phyloP scores from a whole-genome alignment of 2,329 filamentous ascomycete genomes.

The Myriosclerotinia scirpicola region DNA sequence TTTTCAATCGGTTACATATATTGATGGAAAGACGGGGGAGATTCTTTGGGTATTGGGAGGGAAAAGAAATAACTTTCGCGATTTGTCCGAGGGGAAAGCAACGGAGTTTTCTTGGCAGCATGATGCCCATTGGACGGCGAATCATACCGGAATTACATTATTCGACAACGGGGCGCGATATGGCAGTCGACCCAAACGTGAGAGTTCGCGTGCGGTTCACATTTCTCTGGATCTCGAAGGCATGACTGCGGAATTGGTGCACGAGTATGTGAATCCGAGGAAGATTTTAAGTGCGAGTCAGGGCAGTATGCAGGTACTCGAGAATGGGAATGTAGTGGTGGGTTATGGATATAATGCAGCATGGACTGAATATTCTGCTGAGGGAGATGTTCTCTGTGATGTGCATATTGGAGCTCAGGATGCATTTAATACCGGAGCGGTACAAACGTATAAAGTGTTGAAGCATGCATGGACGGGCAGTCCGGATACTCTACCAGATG shows the following conservation, averaged over 20 bases:
- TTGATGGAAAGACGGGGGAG: constrained; percentile 44
- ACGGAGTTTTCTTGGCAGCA: constrained; percentile 52
- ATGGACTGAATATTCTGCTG: constrained; percentile 4
- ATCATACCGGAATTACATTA: constrained; percentile 25
- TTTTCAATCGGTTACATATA: constrained; percentile 45
- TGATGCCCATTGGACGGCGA: constrained; percentile 44
- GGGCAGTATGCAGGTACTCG: constrained; percentile 29
- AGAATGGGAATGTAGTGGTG: background rate
- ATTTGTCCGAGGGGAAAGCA: constrained; percentile 40
- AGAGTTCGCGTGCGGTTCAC: constrained; percentile 24
- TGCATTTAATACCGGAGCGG: constrained; percentile 3
- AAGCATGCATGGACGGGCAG: background rate
- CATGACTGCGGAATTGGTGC: constrained; percentile 27
- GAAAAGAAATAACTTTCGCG: constrained; percentile 45
- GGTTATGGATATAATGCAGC: constrained; percentile 14
- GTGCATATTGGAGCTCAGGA: background rate
- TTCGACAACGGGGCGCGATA: constrained; percentile 29
- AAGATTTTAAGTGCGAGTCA: constrained; percentile 30
- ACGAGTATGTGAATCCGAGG: constrained; percentile 24
- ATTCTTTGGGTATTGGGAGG: constrained; percentile 50
- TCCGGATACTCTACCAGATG: background rate
- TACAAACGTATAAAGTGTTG: constrained; percentile 18
- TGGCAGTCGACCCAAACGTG: constrained; percentile 7
- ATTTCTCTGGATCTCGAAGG: constrained; percentile 24
- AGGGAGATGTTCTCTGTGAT: background rate